Base-by-base conservation (phyloP, 495 filamentous ascomycete species). In the Margaritispora aquatica region DNA sequence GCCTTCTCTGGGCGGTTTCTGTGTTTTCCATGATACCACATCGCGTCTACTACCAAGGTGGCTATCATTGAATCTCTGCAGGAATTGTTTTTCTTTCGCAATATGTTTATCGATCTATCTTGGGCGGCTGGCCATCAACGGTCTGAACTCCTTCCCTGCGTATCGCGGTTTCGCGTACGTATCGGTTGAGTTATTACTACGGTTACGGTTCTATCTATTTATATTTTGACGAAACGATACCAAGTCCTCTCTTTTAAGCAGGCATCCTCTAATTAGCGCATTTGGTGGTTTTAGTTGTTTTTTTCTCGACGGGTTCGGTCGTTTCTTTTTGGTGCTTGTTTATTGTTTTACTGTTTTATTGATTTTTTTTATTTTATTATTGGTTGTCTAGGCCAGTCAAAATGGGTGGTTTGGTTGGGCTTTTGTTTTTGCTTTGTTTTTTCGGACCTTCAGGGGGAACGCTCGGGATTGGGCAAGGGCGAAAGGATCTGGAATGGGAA, bases 21-120 rank as follows among this genome's bases (percentile, higher is more conserved):
- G 22, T 55, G 15, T 44, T 55, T 21, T 24, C n/a, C 46, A 55
- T 46, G 53, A 55, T 55, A 46, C 53, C 53, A 55, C n/a, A 36
- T 21, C 26, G 26, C 34, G 51, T 29, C 26, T n/a, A n/a, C n/a
- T n/a, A n/a, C n/a, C n/a, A n/a, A n/a, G n/a, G n/a, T n/a, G n/a
- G n/a, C n/a, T n/a, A n/a, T n/a, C n/a, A n/a, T n/a, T n/a, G n/a
- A n/a, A n/a, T n/a, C n/a, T n/a, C n/a, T n/a, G n/a, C n/a, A n/a
- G n/a, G n/a, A n/a, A n/a, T n/a, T n/a, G n/a, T n/a, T n/a, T n/a
- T n/a, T 24, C 26, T 4, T 54, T 29, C 24, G 44, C 53, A 9
- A 34, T 54, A 17, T 46, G 22, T 34, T 3, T 38, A 54, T 54
- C 52, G 11, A 55, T 46, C 31, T 55, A 24, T 46, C 19, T 26